Evolutionary conservation across 805 yeast species (phyloP).

Genomic region (Lipomyces chichibuensis): DNA sequence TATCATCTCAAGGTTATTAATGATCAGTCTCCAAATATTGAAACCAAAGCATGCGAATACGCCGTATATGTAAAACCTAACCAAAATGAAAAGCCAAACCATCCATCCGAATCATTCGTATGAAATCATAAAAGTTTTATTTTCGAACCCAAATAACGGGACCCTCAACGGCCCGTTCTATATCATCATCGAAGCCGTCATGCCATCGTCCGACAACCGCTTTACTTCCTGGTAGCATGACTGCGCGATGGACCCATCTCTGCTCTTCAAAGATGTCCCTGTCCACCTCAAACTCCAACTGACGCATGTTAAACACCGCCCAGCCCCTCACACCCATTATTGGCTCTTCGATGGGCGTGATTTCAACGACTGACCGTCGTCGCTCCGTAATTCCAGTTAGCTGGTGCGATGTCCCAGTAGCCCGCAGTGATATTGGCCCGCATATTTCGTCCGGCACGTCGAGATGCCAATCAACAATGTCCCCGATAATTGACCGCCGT

Average conservation of each 20-base stretch:
- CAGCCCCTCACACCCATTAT: constrained; percentile 33
- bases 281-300: constrained; percentile 32
- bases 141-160: constrained; percentile 32
- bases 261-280: constrained; percentile 31
- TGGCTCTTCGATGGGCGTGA: constrained; percentile 31
- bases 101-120: background rate
- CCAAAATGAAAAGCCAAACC: too few relatives aligned
- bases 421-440: constrained; percentile 28
- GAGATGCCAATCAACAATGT: constrained; percentile 32
- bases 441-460: constrained; percentile 28
- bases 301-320: constrained; percentile 31
- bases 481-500: constrained; percentile 33
- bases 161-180: constrained; percentile 32
- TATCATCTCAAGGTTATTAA: too few relatives aligned
- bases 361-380: constrained; percentile 32
- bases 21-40: background rate
- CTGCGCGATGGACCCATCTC: constrained; percentile 33
- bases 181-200: constrained; percentile 33
- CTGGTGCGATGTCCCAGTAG: constrained; percentile 32
- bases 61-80: background rate
- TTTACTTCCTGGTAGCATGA: constrained; percentile 32
- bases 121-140: background rate
- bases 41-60: background rate
- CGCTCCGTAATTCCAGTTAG: constrained; percentile 30
- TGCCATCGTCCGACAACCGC: constrained; percentile 35